Conservation (phyloP, 176 grass and related monocot genomes). For the Luzula sylvatica region DNA sequence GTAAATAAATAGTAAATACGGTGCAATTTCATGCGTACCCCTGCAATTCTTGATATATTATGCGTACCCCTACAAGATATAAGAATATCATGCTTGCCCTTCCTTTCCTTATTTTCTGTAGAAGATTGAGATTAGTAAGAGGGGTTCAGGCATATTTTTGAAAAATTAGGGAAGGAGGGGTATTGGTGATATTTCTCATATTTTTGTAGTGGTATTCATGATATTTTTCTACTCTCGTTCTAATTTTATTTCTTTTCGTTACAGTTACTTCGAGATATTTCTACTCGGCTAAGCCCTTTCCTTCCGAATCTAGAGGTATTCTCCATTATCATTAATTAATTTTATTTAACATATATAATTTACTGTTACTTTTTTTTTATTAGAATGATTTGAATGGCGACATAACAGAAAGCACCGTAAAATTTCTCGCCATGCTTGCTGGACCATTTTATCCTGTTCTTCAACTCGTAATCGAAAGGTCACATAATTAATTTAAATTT, state of each 20-base stretch:
- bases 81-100: too few relatives aligned
- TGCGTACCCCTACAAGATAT: too few relatives aligned
- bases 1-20: conserved; percentile 19
- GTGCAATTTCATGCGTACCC: too few relatives aligned
- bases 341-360: conserved; percentile 3
- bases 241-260: conserved; percentile 30
- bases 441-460: conserved; percentile 91
- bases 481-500: conserved; percentile 3
- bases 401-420: conserved; percentile 49
- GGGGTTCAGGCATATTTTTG: not conserved
- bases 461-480: conserved; percentile 84
- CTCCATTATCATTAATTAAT: not conserved
- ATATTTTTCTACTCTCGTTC: not conserved
- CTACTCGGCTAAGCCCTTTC: conserved; percentile 47
- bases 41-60: too few relatives aligned
- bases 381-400: conserved; percentile 79
- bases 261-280: conserved; percentile 86
- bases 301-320: conserved; percentile 86
- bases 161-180: not conserved
- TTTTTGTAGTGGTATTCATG: not conserved
- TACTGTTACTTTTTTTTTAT: conserved; percentile 1
- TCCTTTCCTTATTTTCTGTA: too few relatives aligned
- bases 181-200: too few relatives aligned
- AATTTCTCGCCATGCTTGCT: conserved; percentile 76
- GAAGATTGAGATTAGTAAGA: not conserved